Percentiles rank a stretch among this genome's conserved stretches.
phyloP scores from a whole-genome alignment of 805 yeast genomes.

The Ogataea siamensis region DNA sequence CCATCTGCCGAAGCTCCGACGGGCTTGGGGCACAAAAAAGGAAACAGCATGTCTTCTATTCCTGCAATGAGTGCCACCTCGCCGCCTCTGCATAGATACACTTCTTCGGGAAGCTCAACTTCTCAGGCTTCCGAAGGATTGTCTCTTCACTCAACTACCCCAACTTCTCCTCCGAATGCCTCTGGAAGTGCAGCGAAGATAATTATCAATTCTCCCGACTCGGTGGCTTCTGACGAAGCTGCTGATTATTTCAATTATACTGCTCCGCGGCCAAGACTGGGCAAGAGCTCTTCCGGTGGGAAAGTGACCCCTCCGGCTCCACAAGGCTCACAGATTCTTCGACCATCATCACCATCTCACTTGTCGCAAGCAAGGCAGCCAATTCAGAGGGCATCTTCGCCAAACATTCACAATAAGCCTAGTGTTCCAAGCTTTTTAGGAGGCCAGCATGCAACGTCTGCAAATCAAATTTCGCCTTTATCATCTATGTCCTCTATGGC shows the following conservation, averaged over 20 bases:
- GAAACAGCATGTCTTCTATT: slow-evolving; percentile 17
- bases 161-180: slow-evolving; percentile 17
- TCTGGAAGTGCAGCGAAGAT: slow-evolving; percentile 11
- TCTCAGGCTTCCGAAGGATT: slow-evolving; percentile 16
- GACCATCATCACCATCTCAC: slow-evolving; percentile 11
- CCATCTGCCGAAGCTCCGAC: slow-evolving; percentile 2
- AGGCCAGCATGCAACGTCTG: not conserved
- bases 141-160: slow-evolving; percentile 13
- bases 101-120: slow-evolving; percentile 17
- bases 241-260: slow-evolving; percentile 31
- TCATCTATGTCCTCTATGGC: slow-evolving; percentile 6
- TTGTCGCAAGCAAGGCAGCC: slow-evolving; percentile 17
- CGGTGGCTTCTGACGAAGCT: slow-evolving; percentile 10
- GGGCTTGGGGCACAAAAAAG: slow-evolving; percentile 12
- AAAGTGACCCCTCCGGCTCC: slow-evolving; percentile 7
- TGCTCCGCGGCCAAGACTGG: slow-evolving; percentile 28
- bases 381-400: slow-evolving; percentile 14
- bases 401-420: slow-evolving; percentile 10
- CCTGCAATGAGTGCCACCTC: slow-evolving; percentile 8
- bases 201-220: slow-evolving; percentile 19
- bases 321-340: slow-evolving; percentile 6
- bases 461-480: slow-evolving; percentile 5
- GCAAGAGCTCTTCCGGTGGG: slow-evolving; percentile 14
- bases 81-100: slow-evolving; percentile 11
- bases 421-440: slow-evolving; percentile 6